Evolutionary conservation across 208 protist species (phyloP), one percentile per base, ranked within the genome.

Genomic region (Acanthamoeba healyi): DNA sequence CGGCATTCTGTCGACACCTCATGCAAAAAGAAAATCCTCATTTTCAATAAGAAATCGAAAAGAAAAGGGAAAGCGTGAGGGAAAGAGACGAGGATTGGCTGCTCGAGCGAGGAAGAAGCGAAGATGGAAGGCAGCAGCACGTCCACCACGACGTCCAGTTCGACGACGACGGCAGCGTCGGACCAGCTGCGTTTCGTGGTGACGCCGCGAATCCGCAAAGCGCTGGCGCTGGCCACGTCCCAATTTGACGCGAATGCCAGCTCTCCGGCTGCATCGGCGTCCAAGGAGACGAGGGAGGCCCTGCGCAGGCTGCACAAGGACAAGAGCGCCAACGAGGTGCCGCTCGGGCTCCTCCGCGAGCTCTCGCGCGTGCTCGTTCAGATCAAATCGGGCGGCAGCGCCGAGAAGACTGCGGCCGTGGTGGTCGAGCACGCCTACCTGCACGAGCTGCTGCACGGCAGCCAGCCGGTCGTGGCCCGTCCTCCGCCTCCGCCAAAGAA

Each of bases 241-340:
- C 36, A 56, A 19, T 42, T 88, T 19, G 54, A 65, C 44, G 10
- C 81, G 58, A 10, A 24, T 4, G 9, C 36, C 14, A 7, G 9
- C 44, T 63, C 36, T n/a, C 9, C 36, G 6, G 26, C 14, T 61
- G 14, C 40, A n/a, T n/a, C n/a, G 49, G 49, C 49, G 49, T 15
- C 54, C 7, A 79, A 79, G 42, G 70, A 79, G 70, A 44, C 70
- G 36, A 79, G 70, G 24, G 70, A 79, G 70, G 70, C 70, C 5
- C 70, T 79, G 34, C 70, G 38, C 10, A 38, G 24, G 6, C 70
- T 79, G 9, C n/a, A 79, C 70, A 79, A 79, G 70, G 36, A 79
- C 54, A 88, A 88, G 54, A 40, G 10, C 49, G 81, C 81, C 26
- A 88, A n/a, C 19, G 81, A 88, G 38, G 81, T 88, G 81, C 81